These are phyloP conservation scores for Auricularia sp. DNA, from an alignment of 768 basidiomycete genomes.

Conservation along the genomic window DNA sequence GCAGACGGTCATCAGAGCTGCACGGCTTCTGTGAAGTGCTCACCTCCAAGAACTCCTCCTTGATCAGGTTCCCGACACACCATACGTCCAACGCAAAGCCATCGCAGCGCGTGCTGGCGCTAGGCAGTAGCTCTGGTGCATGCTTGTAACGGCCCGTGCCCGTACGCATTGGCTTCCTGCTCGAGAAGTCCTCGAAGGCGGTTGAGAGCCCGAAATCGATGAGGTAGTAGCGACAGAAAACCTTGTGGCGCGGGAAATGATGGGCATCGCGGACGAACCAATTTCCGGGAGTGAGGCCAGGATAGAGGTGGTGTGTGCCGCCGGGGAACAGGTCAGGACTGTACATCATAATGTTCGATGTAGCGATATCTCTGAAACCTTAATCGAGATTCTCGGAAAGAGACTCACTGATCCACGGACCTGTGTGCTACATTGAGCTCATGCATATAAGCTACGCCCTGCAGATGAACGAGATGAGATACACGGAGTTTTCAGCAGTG, in stretches of 20 bases:
- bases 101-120: background rate
- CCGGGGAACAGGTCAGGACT: background rate
- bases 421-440: conserved; percentile 25
- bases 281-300: background rate
- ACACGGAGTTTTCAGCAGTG: no score
- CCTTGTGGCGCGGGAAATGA: conserved; percentile 1
- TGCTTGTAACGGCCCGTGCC: background rate
- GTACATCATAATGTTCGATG: background rate
- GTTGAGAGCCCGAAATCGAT: conserved; percentile 25
- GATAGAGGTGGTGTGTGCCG: background rate
- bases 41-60: background rate
- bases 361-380: background rate
- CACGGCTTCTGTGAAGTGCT: background rate
- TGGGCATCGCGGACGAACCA: background rate
- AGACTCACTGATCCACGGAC: conserved; percentile 8
- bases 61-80: background rate
- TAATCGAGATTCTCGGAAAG: background rate
- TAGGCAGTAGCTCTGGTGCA: background rate
- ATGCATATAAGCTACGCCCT: no score
- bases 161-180: background rate
- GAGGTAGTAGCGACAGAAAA: conserved; percentile 29
- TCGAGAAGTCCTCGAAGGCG: conserved; percentile 9
- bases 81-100: background rate
- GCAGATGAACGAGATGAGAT: no score
- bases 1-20: conserved; percentile 36